Conservation (phyloP, 1,139 yeast genomes). For the Yamadazyma conglobata region DNA sequence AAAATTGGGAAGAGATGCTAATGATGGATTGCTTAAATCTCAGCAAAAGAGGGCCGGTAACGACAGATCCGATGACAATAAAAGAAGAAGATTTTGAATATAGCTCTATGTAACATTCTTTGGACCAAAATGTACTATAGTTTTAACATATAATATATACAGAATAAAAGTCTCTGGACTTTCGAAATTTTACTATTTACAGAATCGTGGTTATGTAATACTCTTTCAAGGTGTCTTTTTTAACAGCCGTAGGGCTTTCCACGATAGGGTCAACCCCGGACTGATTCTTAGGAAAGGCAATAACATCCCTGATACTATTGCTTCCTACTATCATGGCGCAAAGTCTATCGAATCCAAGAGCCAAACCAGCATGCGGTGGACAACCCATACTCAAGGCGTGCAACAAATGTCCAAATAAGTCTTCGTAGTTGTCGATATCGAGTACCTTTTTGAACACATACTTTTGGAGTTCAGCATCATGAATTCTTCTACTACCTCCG, state of each 20-base stretch:
- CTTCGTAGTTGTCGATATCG: slow-evolving; percentile 51
- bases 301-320: slow-evolving; percentile 80
- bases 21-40: slow-evolving; percentile 12
- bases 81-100: slow-evolving; percentile 10
- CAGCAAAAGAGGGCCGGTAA: slow-evolving; percentile 9
- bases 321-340: slow-evolving; percentile 85
- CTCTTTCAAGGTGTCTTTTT: slow-evolving; percentile 42
- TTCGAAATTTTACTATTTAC: slow-evolving; percentile 5
- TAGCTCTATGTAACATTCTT: no score
- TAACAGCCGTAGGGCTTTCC: slow-evolving; percentile 72
- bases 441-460: slow-evolving; percentile 61
- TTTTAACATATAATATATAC: slow-evolving; percentile 4
- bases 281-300: slow-evolving; percentile 92
- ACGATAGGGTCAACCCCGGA: slow-evolving; percentile 88
- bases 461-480: slow-evolving; percentile 73
- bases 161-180: no score
- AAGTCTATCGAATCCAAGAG: slow-evolving; percentile 89
- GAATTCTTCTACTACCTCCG: slow-evolving; percentile 96
- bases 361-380: slow-evolving; percentile 98
- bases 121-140: slow-evolving; percentile 8
- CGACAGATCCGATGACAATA: slow-evolving; percentile 17
- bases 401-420: slow-evolving; percentile 82
- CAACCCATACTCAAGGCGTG: slow-evolving; percentile 85
- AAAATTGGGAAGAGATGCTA: slow-evolving; percentile 25
- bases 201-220: slow-evolving; percentile 37